Base-by-base conservation (phyloP, 2,329 filamentous ascomycete species). In the Cordyceps cicadae region DNA sequence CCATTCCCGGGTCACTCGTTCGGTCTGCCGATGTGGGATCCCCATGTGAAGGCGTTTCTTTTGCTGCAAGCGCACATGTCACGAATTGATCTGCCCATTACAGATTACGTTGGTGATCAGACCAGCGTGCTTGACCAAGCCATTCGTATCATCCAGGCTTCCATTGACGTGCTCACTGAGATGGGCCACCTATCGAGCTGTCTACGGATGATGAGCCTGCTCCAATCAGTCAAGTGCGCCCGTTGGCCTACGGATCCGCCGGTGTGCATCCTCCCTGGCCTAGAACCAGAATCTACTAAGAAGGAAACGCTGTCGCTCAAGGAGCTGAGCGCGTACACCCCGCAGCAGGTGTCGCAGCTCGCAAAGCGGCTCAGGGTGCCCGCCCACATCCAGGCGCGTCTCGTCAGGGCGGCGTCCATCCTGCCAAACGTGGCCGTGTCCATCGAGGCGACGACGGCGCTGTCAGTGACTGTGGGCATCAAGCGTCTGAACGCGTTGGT, bases 41-140 rank as follows among this genome's bases (percentile, higher is more conserved):
- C 94, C 0, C 94, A 99, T 70, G 91, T 97, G 70, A 99, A 99
- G 74, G 87, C 94, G 0, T 97, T 97, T 77, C 77, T 99, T 43
- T 81, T 99, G 1, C 81, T 99, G 0, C 95, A 99, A 74, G 92
- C 94, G 0, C 92, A 97, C 75, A 96, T 99, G 84, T 91, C 89
- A 21, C 88, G 93, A 61, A 88, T 97, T 66, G 87, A 93, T 59
- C 85, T 99, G 3, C 95, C 95, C 3, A 97, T 99, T 62, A 88
- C 90, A 0, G 94, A 99, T 80, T 99, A 99, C 70, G 92, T 99
- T 3, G 94, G 94, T 67, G 94, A 99, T 73, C 90, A 96, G 74
- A 87, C 84, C 12, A 87, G 84, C 58, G 94, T 99, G 3, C 81
- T 99, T 1, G 94, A 99, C 72, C 94, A 99, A 72, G 90, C 91